Conservation (phyloP, 768 basidiomycete genomes). For the Boletales sp. region DNA sequence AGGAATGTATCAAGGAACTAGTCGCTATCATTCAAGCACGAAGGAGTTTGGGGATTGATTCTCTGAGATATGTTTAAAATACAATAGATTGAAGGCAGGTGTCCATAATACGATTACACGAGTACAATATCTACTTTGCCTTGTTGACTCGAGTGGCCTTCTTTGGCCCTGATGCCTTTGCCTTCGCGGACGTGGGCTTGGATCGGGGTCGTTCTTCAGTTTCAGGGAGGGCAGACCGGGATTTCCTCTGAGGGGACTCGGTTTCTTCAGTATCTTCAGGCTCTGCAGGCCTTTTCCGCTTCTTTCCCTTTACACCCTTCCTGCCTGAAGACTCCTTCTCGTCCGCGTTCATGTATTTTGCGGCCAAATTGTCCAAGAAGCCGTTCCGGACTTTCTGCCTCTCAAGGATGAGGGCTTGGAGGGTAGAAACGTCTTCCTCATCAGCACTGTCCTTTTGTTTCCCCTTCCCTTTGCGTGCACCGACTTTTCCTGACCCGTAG, state of each 20-base stretch:
- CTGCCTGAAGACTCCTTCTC: conserved; percentile 29
- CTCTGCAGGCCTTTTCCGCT: conserved; percentile 41
- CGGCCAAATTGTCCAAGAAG: conserved; percentile 73
- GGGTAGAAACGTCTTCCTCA: conserved; percentile 61
- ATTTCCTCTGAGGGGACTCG: conserved; percentile 49
- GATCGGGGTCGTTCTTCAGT: conserved; percentile 64
- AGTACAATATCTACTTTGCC: conserved; percentile 20
- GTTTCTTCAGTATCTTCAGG: conserved; percentile 28
- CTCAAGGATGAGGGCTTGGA: conserved; percentile 81
- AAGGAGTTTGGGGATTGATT: conserved; percentile 80
- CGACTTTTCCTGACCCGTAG: conserved; percentile 71
- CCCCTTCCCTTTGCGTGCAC: conserved; percentile 52
- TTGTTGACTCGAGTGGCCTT: conserved; percentile 33
- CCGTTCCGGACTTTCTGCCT: conserved; percentile 64
- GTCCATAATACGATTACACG: conserved; percentile 6
- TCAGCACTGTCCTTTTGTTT: conserved; percentile 45
- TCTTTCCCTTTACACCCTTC: conserved; percentile 48
- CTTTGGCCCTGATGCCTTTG: conserved; percentile 31
- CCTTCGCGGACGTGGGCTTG: conserved; percentile 51
- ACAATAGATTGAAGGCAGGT: not conserved
- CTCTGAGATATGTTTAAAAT: conserved; percentile 64
- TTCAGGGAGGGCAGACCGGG: conserved; percentile 44
- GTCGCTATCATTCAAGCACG: conserved; percentile 82
- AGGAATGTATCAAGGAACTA: conserved; percentile 93
- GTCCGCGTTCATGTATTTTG: conserved; percentile 62